phyloP scores from a whole-genome alignment of 768 basidiomycete genomes.

The Tylopilus plumbeoviolaceoides region DNA sequence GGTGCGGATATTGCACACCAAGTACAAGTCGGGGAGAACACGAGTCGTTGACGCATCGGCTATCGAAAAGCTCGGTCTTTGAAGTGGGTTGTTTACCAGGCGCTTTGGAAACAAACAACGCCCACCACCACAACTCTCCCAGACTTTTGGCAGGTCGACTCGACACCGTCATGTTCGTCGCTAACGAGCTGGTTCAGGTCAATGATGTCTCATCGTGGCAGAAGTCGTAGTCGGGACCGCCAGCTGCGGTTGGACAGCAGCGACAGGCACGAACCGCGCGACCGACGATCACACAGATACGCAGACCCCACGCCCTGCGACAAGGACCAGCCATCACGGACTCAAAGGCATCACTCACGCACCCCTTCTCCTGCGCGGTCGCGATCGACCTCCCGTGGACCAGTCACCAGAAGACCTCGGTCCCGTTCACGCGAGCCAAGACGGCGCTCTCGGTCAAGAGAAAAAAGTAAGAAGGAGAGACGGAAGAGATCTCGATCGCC shows the following conservation, averaged over 20 bases:
- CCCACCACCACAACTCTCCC: too few relatives aligned
- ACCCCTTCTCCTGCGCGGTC: slow-evolving; percentile 21
- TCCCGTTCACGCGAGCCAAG: slow-evolving; percentile 22
- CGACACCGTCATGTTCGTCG: too few relatives aligned
- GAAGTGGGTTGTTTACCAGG: slow-evolving; percentile 28
- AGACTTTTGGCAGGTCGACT: too few relatives aligned
- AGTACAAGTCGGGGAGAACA: slow-evolving; percentile 4
- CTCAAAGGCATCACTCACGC: slow-evolving; percentile 16
- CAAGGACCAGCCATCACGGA: slow-evolving; percentile 5
- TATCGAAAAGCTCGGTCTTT: slow-evolving; percentile 7
- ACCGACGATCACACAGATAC: slow-evolving; percentile 17
- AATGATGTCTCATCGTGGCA: slow-evolving; percentile 22
- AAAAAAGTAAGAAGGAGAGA: slow-evolving; percentile 26
- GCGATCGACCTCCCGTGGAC: slow-evolving; percentile 24
- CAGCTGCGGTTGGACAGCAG: slow-evolving; percentile 9
- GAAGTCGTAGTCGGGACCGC: slow-evolving; percentile 21
- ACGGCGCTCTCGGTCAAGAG: slow-evolving; percentile 36
- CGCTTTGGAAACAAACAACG: slow-evolving; percentile 29
- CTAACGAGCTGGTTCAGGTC: too few relatives aligned
- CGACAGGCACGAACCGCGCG: slow-evolving; percentile 16
- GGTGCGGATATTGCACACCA: slow-evolving; percentile 28
- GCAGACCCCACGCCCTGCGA: slow-evolving; percentile 7
- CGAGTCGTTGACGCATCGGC: slow-evolving; percentile 8
- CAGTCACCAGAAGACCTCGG: slow-evolving; percentile 9
- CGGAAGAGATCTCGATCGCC: slow-evolving; percentile 34